Base-by-base conservation (phyloP, 768 basidiomycete species). In the Sistotremastrum suecicum region DNA sequence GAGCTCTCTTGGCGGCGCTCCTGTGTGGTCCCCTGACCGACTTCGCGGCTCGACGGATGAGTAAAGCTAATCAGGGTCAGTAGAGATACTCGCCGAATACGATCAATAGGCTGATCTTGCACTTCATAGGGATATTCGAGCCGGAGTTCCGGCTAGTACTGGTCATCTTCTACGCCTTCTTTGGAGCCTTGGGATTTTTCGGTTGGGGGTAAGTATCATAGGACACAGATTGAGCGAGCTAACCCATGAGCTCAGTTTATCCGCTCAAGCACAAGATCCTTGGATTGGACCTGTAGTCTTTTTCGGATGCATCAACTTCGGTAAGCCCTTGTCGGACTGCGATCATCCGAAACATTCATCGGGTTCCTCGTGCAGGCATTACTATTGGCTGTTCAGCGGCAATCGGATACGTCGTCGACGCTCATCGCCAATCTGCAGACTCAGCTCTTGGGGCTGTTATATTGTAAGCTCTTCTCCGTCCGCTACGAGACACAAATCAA, bases 121-220 rank as follows among this genome's bases (percentile, higher is more conserved):
- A 32, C 11, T 9, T 42, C 20, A 32, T 20, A 11, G 51, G 48
- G 3, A 44, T 49, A 5, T 49, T 36, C 41, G 44, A 54, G 38
- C 50, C 54, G 10, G 56, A 57, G 41, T 55, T 54, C 45, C 44
- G 45, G n/a, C 39, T 55, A 28, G 43, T 59, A 45, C 58, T 62
- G 49, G 53, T 58, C n/a, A 38, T 53, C 38, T 51, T 60, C 40
- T 60, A 55, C 32, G 30, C 50, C 7, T 35, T 62, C 48, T 62
- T 59, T 41, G 57, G 54, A 9, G 44, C 49, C 8, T 46, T 57
- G 11, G 53, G 52, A 10, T 51, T 61, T 34, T 51, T 60, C 29
- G 51, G 51, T 8, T 56, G 48, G 43, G 56, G 50, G 2, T 30
- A 38, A 8, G 30, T 34, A 3, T n/a, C 41, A 5, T 8, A 6